These are phyloP conservation scores for Gaeumannomyces tritici DNA, from an alignment of 2,329 filamentous ascomycete genomes.

Conservation along the genomic window DNA sequence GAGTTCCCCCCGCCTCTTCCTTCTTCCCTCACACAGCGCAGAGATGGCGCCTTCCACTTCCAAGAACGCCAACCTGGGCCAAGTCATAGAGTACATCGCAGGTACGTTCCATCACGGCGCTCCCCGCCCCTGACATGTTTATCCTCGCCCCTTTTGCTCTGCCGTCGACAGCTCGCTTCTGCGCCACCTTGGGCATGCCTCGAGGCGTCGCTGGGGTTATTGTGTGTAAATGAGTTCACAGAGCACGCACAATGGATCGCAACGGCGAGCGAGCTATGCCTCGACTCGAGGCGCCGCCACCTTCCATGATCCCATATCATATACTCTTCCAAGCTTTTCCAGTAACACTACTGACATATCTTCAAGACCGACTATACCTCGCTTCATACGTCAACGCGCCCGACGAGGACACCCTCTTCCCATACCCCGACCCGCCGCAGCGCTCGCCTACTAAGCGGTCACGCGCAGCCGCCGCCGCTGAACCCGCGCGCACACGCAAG, in stretches of 20 bases:
- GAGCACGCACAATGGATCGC: neutral
- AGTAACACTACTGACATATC: conserved; percentile 25
- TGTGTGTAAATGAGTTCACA: neutral
- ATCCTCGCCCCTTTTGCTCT: neutral
- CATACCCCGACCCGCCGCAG: conserved; percentile 54
- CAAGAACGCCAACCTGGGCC: conserved; percentile 57
- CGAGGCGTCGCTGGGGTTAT: neutral
- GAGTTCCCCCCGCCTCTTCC: neutral
- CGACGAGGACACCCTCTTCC: conserved; percentile 73
- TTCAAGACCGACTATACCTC: conserved; percentile 82
- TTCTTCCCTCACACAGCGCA: neutral
- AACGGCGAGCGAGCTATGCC: neutral
- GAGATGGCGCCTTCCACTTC: conserved; percentile 40
- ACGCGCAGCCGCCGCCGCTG: conserved; percentile 43
- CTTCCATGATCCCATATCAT: conserved; percentile 6
- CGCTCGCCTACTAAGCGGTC: conserved; percentile 70
- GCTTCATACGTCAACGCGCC: conserved; percentile 83
- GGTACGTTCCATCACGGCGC: conserved; percentile 43
- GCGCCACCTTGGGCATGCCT: neutral
- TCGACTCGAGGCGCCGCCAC: neutral
- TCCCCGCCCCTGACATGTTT: neutral
- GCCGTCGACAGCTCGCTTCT: neutral
- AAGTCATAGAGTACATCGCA: conserved; percentile 94
- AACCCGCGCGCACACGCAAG: conserved; percentile 37
- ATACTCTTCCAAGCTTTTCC: conserved; percentile 13